Base-by-base conservation (phyloP, 2,329 filamentous ascomycete genomes). In the Byssoonygena ceratinophila region DNA sequence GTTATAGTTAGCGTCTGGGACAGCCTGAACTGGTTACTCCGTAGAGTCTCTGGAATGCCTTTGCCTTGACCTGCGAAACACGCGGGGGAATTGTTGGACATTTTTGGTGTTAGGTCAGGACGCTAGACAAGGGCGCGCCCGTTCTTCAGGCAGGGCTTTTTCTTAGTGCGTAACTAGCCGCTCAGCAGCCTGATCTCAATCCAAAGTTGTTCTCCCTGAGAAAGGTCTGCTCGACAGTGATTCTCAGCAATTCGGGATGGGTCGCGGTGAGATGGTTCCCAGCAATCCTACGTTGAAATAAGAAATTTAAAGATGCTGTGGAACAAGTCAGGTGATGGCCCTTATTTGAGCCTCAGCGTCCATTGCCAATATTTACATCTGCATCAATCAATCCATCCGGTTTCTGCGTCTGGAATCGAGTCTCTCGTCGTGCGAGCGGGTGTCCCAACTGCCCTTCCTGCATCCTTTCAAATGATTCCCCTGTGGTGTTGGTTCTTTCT, bases 271-370 rank as follows among this genome's bases (percentile, higher is more conserved):
- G 12, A 20, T 2, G 2, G 37, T 12, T 12, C 9, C 11, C 8
- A 2, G 11, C 16, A 25, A 44, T 44, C 16, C 39, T 41, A 18
- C 32, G 46, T 49, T 40, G 4, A 16, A 41, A 40, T 49, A 31
- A 40, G 23, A 16, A 49, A 46, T 47, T 40, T 27, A 29, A 40
- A 32, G 16, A 7, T 29, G 34, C 44, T 46, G 44, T 29, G 36
- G 20, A 36, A 12, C 29, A 23, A 34, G 23, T 49, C 46, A 49
- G 46, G 46, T 49, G 46, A 48, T 29, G 18, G 23, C n/a, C n/a
- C 32, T 27, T 39, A 27, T 37, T 39, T 48, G 32, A 48, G 46
- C 46, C 46, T 25, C 46, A 27, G 32, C 46, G 29, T 37, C 34
- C 4, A 11, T 20, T 16, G 14, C 11, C 3, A 12, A 29, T 22